Evolutionary conservation across 2,329 filamentous ascomycete genomes (phyloP), one percentile per base, ranked within the genome.

Genomic region (Pseudofabraea citricarpa): DNA sequence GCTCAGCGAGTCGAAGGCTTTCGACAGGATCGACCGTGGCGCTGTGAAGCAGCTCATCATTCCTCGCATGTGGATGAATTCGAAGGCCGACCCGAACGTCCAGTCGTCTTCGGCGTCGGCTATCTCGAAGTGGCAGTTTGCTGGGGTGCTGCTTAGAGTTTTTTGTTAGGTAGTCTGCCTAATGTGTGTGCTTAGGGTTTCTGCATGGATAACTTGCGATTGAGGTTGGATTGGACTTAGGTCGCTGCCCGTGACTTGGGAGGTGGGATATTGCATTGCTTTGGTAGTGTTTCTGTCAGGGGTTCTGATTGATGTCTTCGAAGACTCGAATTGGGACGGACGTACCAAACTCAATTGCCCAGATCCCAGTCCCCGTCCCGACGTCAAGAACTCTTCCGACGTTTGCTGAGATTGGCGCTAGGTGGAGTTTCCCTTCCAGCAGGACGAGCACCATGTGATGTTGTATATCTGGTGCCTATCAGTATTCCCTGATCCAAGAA

Each of bases 81-180:
- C 71, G 52, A 74, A 74, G 47, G 71, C 59, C 2, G 62, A 55
- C 48, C 68, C 70, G 2, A 20, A 38, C 12, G 68, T 58, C 74
- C 73, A 77, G 5, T 66, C 59, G 43, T 69, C 62, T 51, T 74
- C 69, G 7, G 70, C 62, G 51, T 76, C 72, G 48, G 75, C 72
- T 13, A 76, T 36, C 29, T 73, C 56, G 54, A 75, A 76, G 16
- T 63, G 62, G 20, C 73, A 60, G 47, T 75, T 75, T 15, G 70
- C 67, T 18, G 72, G 72, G 18, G 32, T 26, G 20, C 8, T 29
- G n/a, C 12, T n/a, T n/a, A n/a, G n/a, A n/a, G n/a, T n/a, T n/a
- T n/a, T n/a, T n/a, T n/a, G n/a, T n/a, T n/a, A n/a, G n/a, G n/a
- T n/a, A n/a, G n/a, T n/a, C n/a, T n/a, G n/a, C n/a, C n/a, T n/a